phyloP scores from a whole-genome alignment of 176 grass and related monocot genomes.

The Metroxylon sagu region DNA sequence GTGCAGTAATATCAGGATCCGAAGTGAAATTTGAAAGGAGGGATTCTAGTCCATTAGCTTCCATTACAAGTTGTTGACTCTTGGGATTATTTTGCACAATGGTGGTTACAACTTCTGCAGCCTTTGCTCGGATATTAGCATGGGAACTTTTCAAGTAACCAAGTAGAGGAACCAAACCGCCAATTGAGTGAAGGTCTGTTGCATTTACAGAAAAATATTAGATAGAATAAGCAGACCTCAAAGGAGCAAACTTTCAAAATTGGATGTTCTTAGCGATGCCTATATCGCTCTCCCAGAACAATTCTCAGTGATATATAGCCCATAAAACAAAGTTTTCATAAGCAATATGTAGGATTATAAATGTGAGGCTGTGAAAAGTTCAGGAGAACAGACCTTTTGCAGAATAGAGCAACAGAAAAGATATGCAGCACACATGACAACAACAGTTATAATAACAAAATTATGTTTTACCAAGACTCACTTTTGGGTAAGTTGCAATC shows the following conservation, averaged over 20 bases:
- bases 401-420: too few relatives aligned
- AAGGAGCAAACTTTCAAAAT: neutral
- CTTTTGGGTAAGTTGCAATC: too few relatives aligned
- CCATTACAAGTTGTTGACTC: conserved; percentile 31
- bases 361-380: too few relatives aligned
- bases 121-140: neutral
- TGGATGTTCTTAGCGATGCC: neutral
- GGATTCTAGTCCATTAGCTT: conserved; percentile 26
- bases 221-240: neutral
- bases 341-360: too few relatives aligned
- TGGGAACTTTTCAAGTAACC: neutral
- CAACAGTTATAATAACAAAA: too few relatives aligned
- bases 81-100: neutral
- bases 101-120: neutral
- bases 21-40: neutral
- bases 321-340: too few relatives aligned
- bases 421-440: too few relatives aligned
- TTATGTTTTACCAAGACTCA: too few relatives aligned
- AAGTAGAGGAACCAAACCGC: neutral
- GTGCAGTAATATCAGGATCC: neutral
- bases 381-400: too few relatives aligned
- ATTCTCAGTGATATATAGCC: too few relatives aligned
- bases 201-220: conserved; percentile 7
- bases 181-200: neutral
- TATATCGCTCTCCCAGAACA: too few relatives aligned